phyloP scores from a whole-genome alignment of 2,329 filamentous ascomycete genomes.

The Capronia americana region DNA sequence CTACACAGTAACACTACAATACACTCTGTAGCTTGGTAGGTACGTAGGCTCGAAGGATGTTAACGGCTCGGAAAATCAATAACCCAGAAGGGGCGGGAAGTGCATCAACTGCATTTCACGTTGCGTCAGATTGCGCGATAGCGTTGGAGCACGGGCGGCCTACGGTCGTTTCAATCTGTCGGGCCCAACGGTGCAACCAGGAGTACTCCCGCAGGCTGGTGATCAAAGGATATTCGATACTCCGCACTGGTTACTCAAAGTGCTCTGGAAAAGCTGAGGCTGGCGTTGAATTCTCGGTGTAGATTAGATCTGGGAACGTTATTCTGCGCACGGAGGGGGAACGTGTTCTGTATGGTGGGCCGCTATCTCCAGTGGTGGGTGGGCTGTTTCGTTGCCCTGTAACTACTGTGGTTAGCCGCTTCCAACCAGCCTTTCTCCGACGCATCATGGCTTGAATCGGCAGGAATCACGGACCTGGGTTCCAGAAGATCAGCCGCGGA shows the following conservation, averaged over 20 bases:
- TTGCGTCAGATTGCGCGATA: not conserved
- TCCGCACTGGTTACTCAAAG: not conserved
- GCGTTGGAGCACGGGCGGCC: not conserved
- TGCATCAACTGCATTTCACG: not conserved
- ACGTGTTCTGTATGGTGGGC: not conserved
- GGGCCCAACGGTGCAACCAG: not conserved
- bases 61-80: constrained; percentile 3
- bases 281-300: not conserved
- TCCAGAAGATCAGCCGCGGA: constrained; percentile 7
- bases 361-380: not conserved
- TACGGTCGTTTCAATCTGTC: not conserved
- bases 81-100: not conserved
- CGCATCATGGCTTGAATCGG: not conserved
- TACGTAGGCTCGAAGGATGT: too few species aligned
- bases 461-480: constrained; percentile 3
- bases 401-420: not conserved
- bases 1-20: not conserved
- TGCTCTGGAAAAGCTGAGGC: not conserved
- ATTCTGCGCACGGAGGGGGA: not conserved
- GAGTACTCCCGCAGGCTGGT: not conserved
- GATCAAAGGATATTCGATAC: not conserved
- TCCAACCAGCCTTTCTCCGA: not conserved
- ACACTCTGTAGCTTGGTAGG: not conserved
- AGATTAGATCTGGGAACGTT: not conserved
- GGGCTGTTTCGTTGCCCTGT: constrained; percentile 13